Base-by-base conservation (phyloP, 306 rosid genomes). In the Pueraria montana region DNA sequence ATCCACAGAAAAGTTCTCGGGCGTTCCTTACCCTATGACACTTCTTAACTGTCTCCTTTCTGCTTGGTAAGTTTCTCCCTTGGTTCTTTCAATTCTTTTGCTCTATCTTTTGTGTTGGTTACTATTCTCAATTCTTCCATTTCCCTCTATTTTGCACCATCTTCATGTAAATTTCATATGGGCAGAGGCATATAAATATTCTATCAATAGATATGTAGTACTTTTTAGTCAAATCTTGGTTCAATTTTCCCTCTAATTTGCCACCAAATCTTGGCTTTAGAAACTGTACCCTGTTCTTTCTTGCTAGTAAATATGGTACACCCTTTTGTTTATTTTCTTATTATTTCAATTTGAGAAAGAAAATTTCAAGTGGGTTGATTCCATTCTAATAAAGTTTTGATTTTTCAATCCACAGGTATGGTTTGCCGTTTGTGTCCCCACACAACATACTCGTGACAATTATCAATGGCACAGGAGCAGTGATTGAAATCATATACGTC, bases 21-120 rank as follows among this genome's bases (percentile, higher is more conserved):
- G 98, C 53, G 61, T 96, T 83, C 99, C 99, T 26, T 96, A 93
- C 78, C 88, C 80, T 11, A 96, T 93, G 98, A 90, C 98, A 34
- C 48, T 90, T 23, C 96, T 96, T 69, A 93, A 96, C 82, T 93
- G 98, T 82, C 97, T 96, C 40, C 96, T 96, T 49, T 93, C 98
- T 1, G 87, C 97, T 55, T 96, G 99, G 97, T 93, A 86, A 13
- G 0, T 45, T 46, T 61, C 72, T 63, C 14, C 4, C 71, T 23
- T 32, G 5, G 4, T 45, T 5, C 16, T 49, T 21, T 36, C 10
- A 34, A n/a, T 8, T 9, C 36, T 27, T 46, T 61, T 62, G 4
- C 24, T 14, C 9, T 34, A 4, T 13, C 3, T 83, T 5, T 40
- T 63, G 23, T 23, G 30, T 10, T 53, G 45, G 16, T 38, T 53